A percentile compares a stretch with the other conserved stretches of the same genome.
Evolutionary conservation across 2,329 filamentous ascomycete genomes (phyloP).

Genomic region (Diaporthe ampelina): DNA sequence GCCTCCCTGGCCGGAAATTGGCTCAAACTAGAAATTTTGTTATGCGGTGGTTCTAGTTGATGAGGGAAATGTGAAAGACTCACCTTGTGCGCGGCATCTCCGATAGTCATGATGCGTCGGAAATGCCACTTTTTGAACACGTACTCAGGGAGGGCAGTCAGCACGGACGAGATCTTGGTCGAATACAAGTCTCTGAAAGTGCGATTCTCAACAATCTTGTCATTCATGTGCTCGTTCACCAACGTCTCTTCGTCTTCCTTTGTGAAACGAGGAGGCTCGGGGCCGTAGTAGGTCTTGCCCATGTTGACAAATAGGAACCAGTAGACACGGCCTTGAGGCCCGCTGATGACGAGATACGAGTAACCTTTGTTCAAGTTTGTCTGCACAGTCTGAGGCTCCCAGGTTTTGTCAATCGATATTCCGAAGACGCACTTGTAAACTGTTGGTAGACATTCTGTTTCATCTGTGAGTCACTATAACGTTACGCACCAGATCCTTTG

Average conservation of each 20-base stretch:
- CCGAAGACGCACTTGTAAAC: slow-evolving; percentile 43
- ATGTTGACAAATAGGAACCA: slow-evolving; percentile 44
- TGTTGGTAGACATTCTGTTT: slow-evolving; percentile 11
- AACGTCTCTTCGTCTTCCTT: slow-evolving; percentile 38
- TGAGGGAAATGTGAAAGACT: background rate
- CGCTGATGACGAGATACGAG: slow-evolving; percentile 41
- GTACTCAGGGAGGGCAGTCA: slow-evolving; percentile 52
- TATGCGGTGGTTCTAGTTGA: background rate
- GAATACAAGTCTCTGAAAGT: slow-evolving; percentile 41
- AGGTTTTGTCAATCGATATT: slow-evolving; percentile 39
- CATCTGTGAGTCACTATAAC: background rate
- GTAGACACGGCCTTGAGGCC: slow-evolving; percentile 41
- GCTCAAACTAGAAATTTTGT: slow-evolving; percentile 42
- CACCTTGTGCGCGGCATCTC: slow-evolving; percentile 53
- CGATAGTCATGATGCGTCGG: slow-evolving; percentile 49
- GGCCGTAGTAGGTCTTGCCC: slow-evolving; percentile 32
- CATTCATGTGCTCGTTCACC: slow-evolving; percentile 16
- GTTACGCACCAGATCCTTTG: too few relatives aligned
- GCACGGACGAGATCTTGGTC: slow-evolving; percentile 43
- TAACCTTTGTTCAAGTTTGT: slow-evolving; percentile 4
- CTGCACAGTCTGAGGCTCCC: background rate
- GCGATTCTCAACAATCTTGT: slow-evolving; percentile 32
- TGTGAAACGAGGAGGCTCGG: slow-evolving; percentile 40
- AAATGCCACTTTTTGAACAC: slow-evolving; percentile 53
- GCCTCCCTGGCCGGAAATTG: slow-evolving; percentile 46